Conservation (phyloP, 148 eudicot species). For the Simmondsia chinensis region DNA sequence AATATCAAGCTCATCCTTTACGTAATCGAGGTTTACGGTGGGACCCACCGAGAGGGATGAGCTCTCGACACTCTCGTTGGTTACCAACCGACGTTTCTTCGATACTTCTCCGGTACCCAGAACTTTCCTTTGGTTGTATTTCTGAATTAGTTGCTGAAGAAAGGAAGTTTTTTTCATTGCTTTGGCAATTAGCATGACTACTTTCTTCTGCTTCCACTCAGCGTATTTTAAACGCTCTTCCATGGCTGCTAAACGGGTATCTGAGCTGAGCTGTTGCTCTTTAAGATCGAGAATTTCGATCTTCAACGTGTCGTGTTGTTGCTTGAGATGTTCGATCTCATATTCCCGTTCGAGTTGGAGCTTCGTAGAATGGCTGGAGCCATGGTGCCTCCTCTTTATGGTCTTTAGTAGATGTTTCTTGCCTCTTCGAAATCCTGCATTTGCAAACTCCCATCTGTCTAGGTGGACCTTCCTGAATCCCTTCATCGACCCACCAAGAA, state of each 20-base stretch:
- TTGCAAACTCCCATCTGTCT: constrained; percentile 70
- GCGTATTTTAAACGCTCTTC: constrained; percentile 30
- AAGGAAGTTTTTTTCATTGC: constrained; percentile 30
- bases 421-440: constrained; percentile 51
- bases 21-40: background rate
- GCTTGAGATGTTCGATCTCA: constrained; percentile 38
- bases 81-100: constrained; percentile 36
- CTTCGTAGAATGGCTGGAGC: constrained; percentile 3
- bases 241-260: constrained; percentile 24
- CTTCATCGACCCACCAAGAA: too few relatives aligned
- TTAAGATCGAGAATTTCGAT: constrained; percentile 37
- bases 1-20: constrained; percentile 18
- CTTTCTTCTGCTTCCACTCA: constrained; percentile 39
- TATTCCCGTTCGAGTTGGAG: constrained; percentile 13
- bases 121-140: constrained; percentile 24
- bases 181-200: constrained; percentile 39
- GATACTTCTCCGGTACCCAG: constrained; percentile 15
- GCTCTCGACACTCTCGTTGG: constrained; percentile 6
- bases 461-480: constrained; percentile 66
- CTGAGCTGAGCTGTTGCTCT: constrained; percentile 38
- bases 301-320: constrained; percentile 30
- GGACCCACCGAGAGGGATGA: background rate
- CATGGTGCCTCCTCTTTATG: constrained; percentile 45
- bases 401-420: constrained; percentile 54
- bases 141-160: constrained; percentile 24